These are phyloP conservation scores for Saussurea involucrata DNA, from an alignment of 129 eudicot species.

Conservation along the genomic window DNA sequence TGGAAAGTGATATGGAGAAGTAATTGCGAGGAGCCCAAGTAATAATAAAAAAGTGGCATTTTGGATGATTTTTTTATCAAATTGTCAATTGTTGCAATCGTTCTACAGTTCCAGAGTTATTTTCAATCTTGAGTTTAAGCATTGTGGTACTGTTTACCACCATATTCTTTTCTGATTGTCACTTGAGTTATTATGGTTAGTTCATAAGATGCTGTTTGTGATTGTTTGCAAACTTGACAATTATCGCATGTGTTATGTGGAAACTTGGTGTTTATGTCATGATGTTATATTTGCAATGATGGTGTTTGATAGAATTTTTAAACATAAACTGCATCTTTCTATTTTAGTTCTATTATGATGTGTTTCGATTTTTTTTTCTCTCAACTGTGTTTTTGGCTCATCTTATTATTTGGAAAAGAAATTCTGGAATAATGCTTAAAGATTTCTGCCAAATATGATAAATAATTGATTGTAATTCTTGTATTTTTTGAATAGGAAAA, in stretches of 20 bases:
- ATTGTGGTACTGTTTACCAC: neutral
- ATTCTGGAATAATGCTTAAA: neutral
- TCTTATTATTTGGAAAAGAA: neutral
- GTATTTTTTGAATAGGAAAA: conserved; percentile 13
- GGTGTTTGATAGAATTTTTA: neutral
- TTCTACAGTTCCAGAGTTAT: neutral
- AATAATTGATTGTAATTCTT: neutral
- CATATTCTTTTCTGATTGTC: neutral
- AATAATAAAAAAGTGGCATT: neutral
- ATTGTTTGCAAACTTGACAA: neutral
- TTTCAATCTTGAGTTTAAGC: neutral
- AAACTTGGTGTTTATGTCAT: neutral
- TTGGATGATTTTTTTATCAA: neutral
- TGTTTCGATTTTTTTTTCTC: neutral
- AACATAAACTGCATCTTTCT: neutral
- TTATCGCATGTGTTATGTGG: neutral
- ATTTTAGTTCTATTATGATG: neutral
- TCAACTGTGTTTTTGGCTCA: neutral
- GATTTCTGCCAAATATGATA: neutral
- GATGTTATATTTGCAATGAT: neutral
- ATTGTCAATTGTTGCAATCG: neutral
- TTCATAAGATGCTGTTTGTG: neutral
- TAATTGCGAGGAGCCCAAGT: neutral
- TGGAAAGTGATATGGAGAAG: neutral
- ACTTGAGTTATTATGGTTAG: neutral